Conservation (phyloP, 768 basidiomycete genomes). For the Suillus paluster region DNA sequence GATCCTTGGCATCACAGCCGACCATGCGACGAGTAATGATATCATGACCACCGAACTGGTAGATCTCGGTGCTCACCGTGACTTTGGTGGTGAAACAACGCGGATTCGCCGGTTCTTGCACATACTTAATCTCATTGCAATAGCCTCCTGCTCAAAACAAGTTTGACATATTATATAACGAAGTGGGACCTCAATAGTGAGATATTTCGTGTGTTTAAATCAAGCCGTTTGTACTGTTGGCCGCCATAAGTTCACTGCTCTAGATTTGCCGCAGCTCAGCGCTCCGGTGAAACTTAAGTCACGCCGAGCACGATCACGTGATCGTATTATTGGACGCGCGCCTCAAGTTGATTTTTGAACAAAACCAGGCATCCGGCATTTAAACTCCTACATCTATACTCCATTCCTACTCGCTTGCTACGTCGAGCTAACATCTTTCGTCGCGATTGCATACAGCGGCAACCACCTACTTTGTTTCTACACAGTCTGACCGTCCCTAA, state of each 20-base stretch:
- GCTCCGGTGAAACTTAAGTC: too few relatives aligned
- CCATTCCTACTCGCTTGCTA: not conserved
- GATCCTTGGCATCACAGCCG: not conserved
- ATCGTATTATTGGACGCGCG: not conserved
- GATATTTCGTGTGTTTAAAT: too few relatives aligned
- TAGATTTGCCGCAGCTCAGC: too few relatives aligned
- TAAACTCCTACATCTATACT: not conserved
- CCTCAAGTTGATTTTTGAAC: conserved; percentile 10
- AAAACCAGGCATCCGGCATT: not conserved
- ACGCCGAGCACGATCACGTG: not conserved
- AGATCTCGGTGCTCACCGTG: too few relatives aligned
- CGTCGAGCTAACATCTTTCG: conserved; percentile 1
- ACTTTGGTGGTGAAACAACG: not conserved
- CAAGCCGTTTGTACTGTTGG: too few relatives aligned
- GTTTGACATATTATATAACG: too few relatives aligned
- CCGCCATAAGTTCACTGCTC: too few relatives aligned
- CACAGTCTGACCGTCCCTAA: not conserved
- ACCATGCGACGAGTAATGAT: not conserved
- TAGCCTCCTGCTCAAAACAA: not conserved
- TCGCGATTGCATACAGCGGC: not conserved
- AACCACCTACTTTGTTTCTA: not conserved
- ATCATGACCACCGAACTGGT: not conserved
- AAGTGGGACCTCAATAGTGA: not conserved
- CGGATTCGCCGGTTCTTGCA: not conserved
- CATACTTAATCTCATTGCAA: not conserved